These are phyloP conservation scores for Pistacia integerrima DNA, from an alignment of 345 rosid genomes.

Conservation along the genomic window DNA sequence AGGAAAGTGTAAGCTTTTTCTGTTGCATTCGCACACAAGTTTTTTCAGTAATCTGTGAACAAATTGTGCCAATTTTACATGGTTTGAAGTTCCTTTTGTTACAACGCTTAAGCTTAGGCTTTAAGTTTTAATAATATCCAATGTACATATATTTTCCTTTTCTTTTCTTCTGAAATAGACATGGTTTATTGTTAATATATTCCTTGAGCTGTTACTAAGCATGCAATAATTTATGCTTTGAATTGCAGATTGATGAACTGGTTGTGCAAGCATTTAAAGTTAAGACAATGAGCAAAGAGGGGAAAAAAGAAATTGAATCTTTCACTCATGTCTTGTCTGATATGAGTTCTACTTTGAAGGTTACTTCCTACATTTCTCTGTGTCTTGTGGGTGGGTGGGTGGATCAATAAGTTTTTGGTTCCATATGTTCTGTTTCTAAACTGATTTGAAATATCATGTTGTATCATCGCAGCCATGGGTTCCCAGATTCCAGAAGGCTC, in stretches of 20 bases:
- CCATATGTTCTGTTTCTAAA: slow-evolving; percentile 2
- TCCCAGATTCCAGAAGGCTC: slow-evolving; percentile 55
- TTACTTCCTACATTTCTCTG: slow-evolving; percentile 17
- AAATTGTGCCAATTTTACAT: neutral
- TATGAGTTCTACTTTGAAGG: slow-evolving; percentile 74
- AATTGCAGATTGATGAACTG: slow-evolving; percentile 76
- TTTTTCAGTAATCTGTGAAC: too few relatives aligned
- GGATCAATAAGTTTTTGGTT: neutral
- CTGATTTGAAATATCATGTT: slow-evolving; percentile 13
- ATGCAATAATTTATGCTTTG: slow-evolving; percentile 6
- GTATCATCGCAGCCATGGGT: slow-evolving; percentile 76
- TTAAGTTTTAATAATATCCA: too few relatives aligned
- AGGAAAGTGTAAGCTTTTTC: too few relatives aligned
- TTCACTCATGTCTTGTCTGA: slow-evolving; percentile 55
- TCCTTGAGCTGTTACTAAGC: slow-evolving; percentile 1
- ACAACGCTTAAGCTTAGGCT: neutral
- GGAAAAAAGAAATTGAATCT: slow-evolving; percentile 58
- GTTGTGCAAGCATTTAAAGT: slow-evolving; percentile 64
- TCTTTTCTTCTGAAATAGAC: neutral
- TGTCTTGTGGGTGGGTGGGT: neutral
- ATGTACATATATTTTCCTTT: neutral
- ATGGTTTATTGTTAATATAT: neutral
- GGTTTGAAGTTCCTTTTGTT: neutral
- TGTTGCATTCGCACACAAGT: too few relatives aligned
- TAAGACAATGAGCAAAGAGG: slow-evolving; percentile 43